A percentile compares a stretch with the other conserved stretches of the same genome.
Evolutionary conservation across 2,329 filamentous ascomycete species (phyloP).

Genomic region (Biscogniauxia sp.): DNA sequence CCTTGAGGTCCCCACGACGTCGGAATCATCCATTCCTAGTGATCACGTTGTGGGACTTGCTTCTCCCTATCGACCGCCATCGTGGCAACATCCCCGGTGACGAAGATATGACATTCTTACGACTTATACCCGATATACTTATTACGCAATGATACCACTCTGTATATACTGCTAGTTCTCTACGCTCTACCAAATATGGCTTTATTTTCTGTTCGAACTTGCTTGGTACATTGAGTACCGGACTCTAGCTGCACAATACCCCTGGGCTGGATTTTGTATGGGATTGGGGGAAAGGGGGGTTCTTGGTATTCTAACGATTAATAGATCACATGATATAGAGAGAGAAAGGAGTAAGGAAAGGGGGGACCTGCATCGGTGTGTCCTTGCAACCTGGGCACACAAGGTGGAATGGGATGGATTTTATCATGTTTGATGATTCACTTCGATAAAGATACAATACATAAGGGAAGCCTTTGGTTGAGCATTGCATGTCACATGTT

Average conservation of each 20-base stretch:
- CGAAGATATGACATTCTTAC: background rate
- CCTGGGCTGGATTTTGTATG: background rate
- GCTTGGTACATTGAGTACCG: background rate
- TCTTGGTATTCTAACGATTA: background rate
- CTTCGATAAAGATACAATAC: background rate
- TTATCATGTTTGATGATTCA: background rate
- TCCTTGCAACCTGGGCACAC: background rate
- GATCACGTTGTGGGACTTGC: background rate
- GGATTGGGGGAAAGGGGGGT: background rate
- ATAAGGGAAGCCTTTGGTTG: background rate
- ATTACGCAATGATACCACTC: background rate
- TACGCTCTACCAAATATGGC: background rate
- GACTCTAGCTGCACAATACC: background rate
- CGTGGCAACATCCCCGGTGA: constrained; percentile 1
- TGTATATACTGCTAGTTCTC: background rate
- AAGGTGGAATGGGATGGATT: background rate
- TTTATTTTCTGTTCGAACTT: background rate
- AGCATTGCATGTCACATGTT: background rate
- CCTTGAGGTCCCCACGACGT: background rate
- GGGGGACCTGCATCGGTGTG: background rate
- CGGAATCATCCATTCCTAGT: background rate
- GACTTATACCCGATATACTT: background rate
- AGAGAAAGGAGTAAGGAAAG: background rate
- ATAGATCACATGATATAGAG: background rate
- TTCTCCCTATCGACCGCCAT: constrained; percentile 1